Conservation (phyloP, 2,329 filamentous ascomycete species). For the Ceratocystis cacaofunesta region DNA sequence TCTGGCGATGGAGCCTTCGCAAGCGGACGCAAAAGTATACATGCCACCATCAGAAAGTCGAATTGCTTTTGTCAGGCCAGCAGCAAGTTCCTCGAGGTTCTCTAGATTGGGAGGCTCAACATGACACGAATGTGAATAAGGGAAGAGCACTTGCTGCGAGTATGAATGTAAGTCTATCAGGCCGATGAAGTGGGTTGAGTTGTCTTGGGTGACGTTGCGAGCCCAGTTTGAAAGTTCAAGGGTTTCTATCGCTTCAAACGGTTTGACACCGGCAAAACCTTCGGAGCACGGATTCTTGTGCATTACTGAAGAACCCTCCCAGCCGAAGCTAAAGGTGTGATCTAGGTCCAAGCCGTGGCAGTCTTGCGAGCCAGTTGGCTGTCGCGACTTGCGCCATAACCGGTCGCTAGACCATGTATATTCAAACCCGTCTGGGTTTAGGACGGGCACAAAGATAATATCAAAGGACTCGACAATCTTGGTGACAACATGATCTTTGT, state of each 20-base stretch:
- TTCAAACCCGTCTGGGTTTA: constrained; percentile 89
- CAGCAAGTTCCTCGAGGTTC: constrained; percentile 77
- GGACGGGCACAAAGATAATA: constrained; percentile 70
- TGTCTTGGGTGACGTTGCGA: constrained; percentile 54
- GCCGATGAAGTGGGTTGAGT: constrained; percentile 63
- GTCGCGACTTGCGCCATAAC: constrained; percentile 87
- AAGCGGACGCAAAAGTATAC: constrained; percentile 70
- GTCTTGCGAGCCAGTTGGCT: constrained; percentile 65
- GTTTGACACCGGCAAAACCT: constrained; percentile 66
- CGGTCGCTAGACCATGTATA: constrained; percentile 88
- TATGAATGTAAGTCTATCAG: constrained; percentile 89
- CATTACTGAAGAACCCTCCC: constrained; percentile 49
- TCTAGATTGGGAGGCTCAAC: constrained; percentile 70
- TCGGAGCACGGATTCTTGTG: constrained; percentile 76
- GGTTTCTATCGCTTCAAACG: constrained; percentile 75
- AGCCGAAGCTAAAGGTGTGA: constrained; percentile 70
- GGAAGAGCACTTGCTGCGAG: constrained; percentile 86
- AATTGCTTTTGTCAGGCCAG: constrained; percentile 80
- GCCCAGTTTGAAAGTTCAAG: constrained; percentile 67
- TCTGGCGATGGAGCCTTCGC: constrained; percentile 42
- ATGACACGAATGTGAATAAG: constrained; percentile 74
- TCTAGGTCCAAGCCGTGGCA: constrained; percentile 85
- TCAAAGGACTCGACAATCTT: constrained; percentile 73
- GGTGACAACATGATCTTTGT: constrained; percentile 55
- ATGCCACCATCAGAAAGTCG: constrained; percentile 60